A percentile compares a stretch with the other conserved stretches of the same genome.
These are phyloP conservation scores for Kokia cookei DNA, from an alignment of 441 rosid species.

Conservation along the genomic window DNA sequence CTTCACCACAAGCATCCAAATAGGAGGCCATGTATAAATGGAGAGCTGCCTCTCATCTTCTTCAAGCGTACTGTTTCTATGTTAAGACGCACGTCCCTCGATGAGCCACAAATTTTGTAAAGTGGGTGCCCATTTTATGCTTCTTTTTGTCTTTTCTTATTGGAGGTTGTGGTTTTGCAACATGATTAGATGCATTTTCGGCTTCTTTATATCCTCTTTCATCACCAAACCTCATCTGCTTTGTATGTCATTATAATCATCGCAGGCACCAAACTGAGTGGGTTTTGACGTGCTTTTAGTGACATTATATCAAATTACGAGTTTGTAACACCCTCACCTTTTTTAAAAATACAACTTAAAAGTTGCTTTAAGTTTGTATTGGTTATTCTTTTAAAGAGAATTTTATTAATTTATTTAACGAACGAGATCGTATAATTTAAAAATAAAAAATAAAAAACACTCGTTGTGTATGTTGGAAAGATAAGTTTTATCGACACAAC, in stretches of 20 bases:
- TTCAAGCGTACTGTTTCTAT: neutral
- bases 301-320: neutral
- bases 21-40: neutral
- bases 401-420: no score
- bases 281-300: neutral
- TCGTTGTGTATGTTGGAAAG: no score
- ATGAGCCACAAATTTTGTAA: neutral
- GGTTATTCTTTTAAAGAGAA: no score
- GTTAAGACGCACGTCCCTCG: neutral
- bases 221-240: neutral
- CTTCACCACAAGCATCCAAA: neutral
- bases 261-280: neutral
- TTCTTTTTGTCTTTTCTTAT: constrained; percentile 5
- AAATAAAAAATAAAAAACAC: no score
- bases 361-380: no score
- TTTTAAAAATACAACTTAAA: no score
- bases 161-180: neutral
- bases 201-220: neutral
- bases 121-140: neutral
- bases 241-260: neutral
- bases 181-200: neutral
- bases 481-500: no score
- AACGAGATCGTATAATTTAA: no score
- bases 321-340: neutral
- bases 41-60: no score